Evolutionary conservation across 768 basidiomycete species (phyloP).

Genomic region (Lactarius tabidus): DNA sequence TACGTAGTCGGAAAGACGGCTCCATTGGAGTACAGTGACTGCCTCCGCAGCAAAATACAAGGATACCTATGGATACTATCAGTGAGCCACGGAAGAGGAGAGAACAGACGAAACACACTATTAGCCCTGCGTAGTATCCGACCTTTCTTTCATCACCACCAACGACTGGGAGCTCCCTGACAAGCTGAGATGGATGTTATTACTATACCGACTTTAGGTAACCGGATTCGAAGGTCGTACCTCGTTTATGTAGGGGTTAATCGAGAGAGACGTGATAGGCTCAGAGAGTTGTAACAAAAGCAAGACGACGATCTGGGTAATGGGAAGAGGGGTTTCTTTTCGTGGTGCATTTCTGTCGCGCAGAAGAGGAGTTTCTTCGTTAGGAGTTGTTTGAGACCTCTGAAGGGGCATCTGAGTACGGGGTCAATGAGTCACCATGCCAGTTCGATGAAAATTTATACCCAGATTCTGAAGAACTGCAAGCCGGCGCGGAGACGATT

Average conservation of each 20-base stretch:
- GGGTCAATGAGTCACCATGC: background rate
- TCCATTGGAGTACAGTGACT: constrained; percentile 44
- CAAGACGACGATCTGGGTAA: background rate
- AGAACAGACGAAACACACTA: constrained; percentile 34
- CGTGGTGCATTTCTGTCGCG: background rate
- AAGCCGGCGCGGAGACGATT: constrained; percentile 7
- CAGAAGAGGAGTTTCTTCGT: background rate
- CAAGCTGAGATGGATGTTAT: constrained; percentile 32
- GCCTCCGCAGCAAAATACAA: constrained; percentile 47
- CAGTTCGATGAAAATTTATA: constrained; percentile 26
- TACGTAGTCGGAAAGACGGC: constrained; percentile 42
- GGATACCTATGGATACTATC: constrained; percentile 36
- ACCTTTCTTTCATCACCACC: constrained; percentile 43
- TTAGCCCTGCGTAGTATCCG: constrained; percentile 49
- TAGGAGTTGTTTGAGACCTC: background rate
- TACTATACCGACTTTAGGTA: no score
- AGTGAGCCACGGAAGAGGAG: background rate
- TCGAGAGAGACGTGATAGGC: background rate
- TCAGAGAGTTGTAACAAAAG: background rate
- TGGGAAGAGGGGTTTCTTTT: background rate
- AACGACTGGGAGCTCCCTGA: constrained; percentile 41
- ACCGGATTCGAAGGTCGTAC: constrained; percentile 27
- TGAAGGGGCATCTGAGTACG: constrained; percentile 34
- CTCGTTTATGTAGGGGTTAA: constrained; percentile 46
- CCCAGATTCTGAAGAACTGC: no score